Base-by-base conservation (phyloP, 352 stramenopile genomes). In the Globisporangium viniferum region DNA sequence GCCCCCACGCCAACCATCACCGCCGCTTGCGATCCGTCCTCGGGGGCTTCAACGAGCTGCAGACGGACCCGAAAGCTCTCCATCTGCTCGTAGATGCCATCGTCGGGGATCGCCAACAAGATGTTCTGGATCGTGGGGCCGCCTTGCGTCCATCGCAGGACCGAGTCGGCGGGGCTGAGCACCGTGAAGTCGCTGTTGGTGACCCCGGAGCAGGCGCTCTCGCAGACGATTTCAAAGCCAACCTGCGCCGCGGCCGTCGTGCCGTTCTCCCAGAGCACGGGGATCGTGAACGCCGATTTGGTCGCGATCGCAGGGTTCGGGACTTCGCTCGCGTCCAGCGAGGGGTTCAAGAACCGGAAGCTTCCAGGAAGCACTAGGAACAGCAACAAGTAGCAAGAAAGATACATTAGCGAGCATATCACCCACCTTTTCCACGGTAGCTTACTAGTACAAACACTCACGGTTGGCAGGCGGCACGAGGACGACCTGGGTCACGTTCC, bases 261-360 rank as follows among this genome's bases (percentile, higher is more conserved):
- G 2, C 81, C 82, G 62, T 71, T 72, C 18, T 85, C 70, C 84
- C 84, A 93, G 6, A 86, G 20, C 2, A 93, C 84, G 9, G 82
- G 80, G 27, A 90, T 67, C n/a, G 64, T 74, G 33, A 88, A 67
- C 5, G 63, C 24, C 0, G 58, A 49, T 6, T 9, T 24, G 41
- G 41, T 9, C 41, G 41, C 5, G 8, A 22, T 22, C 31, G 2
- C 10, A 20, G 24, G 49, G 4, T 29, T 68, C 10, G 54, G 68
- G 14, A 64, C 76, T 59, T 93, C 82, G 29, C 64, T 69, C 0
- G 77, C 70, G 8, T 62, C 70, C 2, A 87, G n/a, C 2, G 71
- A 53, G 1, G 71, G n/a, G 24, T 72, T 76, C 5, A 84, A 65
- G 51, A 93, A 87, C 1, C 73, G 79, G 46, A 89, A 91, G 22